Evolutionary conservation across 139 green algal species (phyloP).

Genomic region (Limnomonas spitsbergensis): DNA sequence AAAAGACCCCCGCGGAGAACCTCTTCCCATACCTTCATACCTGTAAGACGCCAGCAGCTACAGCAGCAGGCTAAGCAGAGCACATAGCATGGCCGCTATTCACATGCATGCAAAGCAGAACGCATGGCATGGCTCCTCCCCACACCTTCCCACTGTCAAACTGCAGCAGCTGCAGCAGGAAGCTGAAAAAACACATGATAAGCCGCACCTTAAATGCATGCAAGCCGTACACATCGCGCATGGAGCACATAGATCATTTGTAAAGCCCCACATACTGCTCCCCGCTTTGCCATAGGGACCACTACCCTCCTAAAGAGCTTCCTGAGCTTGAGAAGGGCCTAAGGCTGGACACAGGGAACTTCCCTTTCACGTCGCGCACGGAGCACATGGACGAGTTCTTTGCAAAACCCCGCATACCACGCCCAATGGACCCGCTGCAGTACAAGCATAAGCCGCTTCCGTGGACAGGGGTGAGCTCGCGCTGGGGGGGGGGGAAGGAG

Average conservation of each 20-base stretch:
- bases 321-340: constrained; percentile 18
- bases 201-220: too few relatives aligned
- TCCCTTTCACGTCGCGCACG: constrained; percentile 30
- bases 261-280: too few relatives aligned
- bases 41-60: too few relatives aligned
- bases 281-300: too few relatives aligned
- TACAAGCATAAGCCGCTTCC: constrained; percentile 31
- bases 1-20: constrained; percentile 20
- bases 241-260: too few relatives aligned
- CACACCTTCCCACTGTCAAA: too few relatives aligned
- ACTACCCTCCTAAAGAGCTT: constrained; percentile 40
- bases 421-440: constrained; percentile 31
- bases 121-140: too few relatives aligned
- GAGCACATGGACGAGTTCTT: constrained; percentile 43
- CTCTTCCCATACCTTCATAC: constrained; percentile 28
- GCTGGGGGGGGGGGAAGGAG: neutral
- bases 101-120: neutral
- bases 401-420: constrained; percentile 31
- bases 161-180: too few relatives aligned
- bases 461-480: constrained; percentile 28
- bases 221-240: too few relatives aligned
- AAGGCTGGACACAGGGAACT: neutral
- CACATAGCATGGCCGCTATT: too few relatives aligned
- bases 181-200: too few relatives aligned
- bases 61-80: neutral